These are phyloP conservation scores for Pseudonitzschia multiseries DNA, from an alignment of 108 stramenopile genomes.

Conservation along the genomic window DNA sequence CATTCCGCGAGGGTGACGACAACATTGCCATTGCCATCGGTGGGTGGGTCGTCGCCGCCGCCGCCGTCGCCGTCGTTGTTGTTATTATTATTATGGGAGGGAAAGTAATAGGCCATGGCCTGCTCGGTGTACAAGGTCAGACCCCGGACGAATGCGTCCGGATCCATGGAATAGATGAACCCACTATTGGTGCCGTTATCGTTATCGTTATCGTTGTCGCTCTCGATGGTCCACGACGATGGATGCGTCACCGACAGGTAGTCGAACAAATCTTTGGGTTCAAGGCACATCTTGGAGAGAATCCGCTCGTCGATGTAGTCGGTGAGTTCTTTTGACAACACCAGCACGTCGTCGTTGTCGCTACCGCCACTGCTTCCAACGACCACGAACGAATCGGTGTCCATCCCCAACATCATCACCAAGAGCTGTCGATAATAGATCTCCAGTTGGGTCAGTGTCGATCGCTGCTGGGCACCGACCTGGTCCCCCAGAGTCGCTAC, in stretches of 20 bases:
- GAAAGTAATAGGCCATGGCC: slow-evolving; percentile 29
- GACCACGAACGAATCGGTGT: slow-evolving; percentile 26
- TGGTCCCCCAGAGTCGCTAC: slow-evolving; percentile 26
- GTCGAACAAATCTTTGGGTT: slow-evolving; percentile 26
- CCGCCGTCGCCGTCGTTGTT: background rate
- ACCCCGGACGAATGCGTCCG: slow-evolving; percentile 9
- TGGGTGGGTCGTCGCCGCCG: background rate
- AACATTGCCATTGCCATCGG: background rate
- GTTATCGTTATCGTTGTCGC: slow-evolving; percentile 1
- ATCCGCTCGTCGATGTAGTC: slow-evolving; percentile 40
- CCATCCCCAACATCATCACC: slow-evolving; percentile 42
- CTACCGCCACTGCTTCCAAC: background rate
- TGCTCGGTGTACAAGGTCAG: slow-evolving; percentile 4
- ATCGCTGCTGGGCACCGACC: slow-evolving; percentile 21
- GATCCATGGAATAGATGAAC: background rate
- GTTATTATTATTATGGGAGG: no score
- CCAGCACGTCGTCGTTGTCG: background rate
- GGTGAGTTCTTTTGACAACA: slow-evolving; percentile 11
- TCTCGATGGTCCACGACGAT: background rate
- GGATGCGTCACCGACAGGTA: background rate
- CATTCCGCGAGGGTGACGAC: slow-evolving; percentile 3
- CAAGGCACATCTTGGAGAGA: slow-evolving; percentile 39
- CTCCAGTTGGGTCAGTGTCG: slow-evolving; percentile 25
- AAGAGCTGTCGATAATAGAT: slow-evolving; percentile 33
- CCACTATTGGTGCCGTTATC: background rate